Percentiles rank a stretch among this genome's conserved stretches.
phyloP scores from a whole-genome alignment of 2,329 filamentous ascomycete genomes.

The Phymatotrichopsis omnivora region DNA sequence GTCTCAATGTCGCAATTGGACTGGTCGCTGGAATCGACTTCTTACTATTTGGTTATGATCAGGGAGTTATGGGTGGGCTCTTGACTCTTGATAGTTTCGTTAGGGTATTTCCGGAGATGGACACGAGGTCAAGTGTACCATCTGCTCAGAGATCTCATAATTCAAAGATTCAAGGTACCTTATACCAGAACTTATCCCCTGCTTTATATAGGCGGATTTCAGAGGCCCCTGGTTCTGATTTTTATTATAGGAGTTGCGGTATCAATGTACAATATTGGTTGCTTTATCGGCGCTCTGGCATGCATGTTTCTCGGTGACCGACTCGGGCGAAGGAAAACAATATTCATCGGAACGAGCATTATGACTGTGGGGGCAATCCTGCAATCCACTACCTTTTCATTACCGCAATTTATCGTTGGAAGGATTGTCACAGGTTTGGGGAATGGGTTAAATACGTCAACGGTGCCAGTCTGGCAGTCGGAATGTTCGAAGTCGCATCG shows the following conservation, averaged over 20 bases:
- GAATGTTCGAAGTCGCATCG: slow-evolving; percentile 50
- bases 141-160: background rate
- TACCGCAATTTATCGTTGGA: slow-evolving; percentile 40
- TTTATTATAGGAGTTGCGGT: slow-evolving; percentile 8
- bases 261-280: slow-evolving; percentile 19
- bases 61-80: slow-evolving; percentile 10
- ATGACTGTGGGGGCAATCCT: slow-evolving; percentile 36
- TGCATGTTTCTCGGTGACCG: slow-evolving; percentile 35
- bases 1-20: slow-evolving; percentile 5
- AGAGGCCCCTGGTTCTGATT: no score
- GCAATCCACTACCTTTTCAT: slow-evolving; percentile 37
- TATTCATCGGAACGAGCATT: slow-evolving; percentile 34
- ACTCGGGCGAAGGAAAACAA: slow-evolving; percentile 34
- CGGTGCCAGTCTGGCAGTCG: slow-evolving; percentile 50
- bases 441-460: slow-evolving; percentile 39
- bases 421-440: slow-evolving; percentile 37
- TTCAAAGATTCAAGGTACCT: slow-evolving; percentile 2
- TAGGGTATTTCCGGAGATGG: slow-evolving; percentile 3
- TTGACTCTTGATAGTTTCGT: slow-evolving; percentile 1
- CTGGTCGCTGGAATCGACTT: slow-evolving; percentile 8
- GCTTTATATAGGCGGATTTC: background rate
- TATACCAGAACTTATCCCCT: background rate
- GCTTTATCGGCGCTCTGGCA: slow-evolving; percentile 40
- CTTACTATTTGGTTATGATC: slow-evolving; percentile 2
- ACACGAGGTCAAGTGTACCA: background rate